Conservation (phyloP, 345 rosid species). For the Populus davidiana region DNA sequence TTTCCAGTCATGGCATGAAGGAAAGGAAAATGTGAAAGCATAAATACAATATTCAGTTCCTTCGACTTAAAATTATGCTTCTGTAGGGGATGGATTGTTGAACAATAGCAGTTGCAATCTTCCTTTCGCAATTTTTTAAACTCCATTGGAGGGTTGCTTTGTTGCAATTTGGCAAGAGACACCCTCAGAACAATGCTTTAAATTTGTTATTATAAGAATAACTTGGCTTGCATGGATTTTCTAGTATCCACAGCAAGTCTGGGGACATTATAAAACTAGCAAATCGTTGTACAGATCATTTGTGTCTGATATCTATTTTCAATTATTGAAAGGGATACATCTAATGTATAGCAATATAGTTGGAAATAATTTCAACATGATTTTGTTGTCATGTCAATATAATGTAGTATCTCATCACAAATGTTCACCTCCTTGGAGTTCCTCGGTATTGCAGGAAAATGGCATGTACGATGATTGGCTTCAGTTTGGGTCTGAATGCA, state of each 20-base stretch:
- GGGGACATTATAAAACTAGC: neutral
- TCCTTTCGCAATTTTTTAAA: neutral
- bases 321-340: neutral
- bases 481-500: conserved; percentile 21
- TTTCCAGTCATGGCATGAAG: neutral
- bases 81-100: neutral
- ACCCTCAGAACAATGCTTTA: neutral
- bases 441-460: neutral
- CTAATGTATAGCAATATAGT: neutral
- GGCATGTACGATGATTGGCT: neutral
- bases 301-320: neutral
- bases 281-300: neutral
- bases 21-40: neutral
- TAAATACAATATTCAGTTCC: neutral
- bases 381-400: neutral
- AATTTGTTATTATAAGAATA: neutral
- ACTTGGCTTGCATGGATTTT: neutral
- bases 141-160: neutral
- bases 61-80: neutral
- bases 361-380: neutral
- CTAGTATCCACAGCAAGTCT: neutral
- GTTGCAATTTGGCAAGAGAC: neutral
- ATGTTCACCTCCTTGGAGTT: neutral
- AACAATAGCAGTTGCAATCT: neutral
- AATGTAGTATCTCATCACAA: neutral